Conservation (phyloP, 1,139 yeast genomes). For the Suhomyces bolitotheri region DNA sequence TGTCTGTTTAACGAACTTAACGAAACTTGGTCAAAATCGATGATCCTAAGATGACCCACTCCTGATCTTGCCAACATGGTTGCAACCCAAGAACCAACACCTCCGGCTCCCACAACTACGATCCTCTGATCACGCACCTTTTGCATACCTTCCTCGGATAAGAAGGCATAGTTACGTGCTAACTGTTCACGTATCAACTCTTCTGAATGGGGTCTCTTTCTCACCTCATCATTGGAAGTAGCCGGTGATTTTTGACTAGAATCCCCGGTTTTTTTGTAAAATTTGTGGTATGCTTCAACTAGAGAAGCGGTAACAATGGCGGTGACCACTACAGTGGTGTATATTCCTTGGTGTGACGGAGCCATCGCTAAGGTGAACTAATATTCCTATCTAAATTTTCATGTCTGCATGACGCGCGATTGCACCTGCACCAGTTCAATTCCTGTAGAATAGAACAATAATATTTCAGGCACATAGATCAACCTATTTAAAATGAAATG, state of each 20-base stretch:
- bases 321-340: constrained; percentile 36
- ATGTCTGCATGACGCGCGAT: constrained; percentile 10
- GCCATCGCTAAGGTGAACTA: constrained; percentile 2
- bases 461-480: too few relatives aligned
- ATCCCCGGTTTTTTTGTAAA: constrained; percentile 6
- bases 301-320: constrained; percentile 42
- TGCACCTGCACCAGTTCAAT: too few relatives aligned
- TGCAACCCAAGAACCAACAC: constrained; percentile 97
- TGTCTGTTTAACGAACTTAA: constrained; percentile 89
- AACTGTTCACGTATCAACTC: constrained; percentile 85
- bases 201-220: constrained; percentile 50
- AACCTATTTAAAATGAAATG: too few relatives aligned
- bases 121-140: constrained; percentile 72
- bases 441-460: too few relatives aligned
- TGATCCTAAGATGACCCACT: constrained; percentile 69
- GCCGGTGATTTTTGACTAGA: constrained; percentile 6
- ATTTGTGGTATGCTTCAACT: constrained; percentile 43
- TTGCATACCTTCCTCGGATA: constrained; percentile 82
- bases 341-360: constrained; percentile 10
- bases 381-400: constrained; percentile 9
- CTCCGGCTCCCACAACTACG: constrained; percentile 96
- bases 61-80: constrained; percentile 93
- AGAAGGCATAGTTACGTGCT: constrained; percentile 89
- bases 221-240: background rate
- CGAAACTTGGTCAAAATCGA: constrained; percentile 95